Evolutionary conservation across 371 early-diverging fungal species (phyloP).

Genomic region (Encephalitozoon intestinalis): DNA sequence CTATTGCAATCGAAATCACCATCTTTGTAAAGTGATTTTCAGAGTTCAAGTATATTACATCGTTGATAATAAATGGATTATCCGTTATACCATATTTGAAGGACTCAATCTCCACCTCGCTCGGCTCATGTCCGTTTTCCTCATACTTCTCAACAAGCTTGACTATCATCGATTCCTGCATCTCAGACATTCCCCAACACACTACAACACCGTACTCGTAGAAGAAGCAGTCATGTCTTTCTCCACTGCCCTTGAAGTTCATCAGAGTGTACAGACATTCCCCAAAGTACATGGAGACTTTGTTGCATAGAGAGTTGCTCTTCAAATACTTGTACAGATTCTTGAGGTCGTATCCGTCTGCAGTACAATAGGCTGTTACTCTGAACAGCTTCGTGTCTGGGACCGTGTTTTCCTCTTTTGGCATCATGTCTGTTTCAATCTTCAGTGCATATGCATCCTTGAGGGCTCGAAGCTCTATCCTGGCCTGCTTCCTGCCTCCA

Average conservation of each 20-base stretch:
- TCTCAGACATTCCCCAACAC: constrained; percentile 59
- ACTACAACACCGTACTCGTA: constrained; percentile 60
- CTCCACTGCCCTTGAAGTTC: constrained; percentile 17
- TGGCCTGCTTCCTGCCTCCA: constrained; percentile 43
- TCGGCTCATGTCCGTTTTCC: constrained; percentile 49
- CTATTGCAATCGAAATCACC: constrained; percentile 61
- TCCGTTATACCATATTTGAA: constrained; percentile 60
- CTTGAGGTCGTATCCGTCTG: constrained; percentile 58
- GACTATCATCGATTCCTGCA: constrained; percentile 48
- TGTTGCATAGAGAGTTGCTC: constrained; percentile 41
- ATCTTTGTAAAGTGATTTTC: constrained; percentile 60
- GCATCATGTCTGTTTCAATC: constrained; percentile 32
- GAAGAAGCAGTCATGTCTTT: constrained; percentile 53
- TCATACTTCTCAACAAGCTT: constrained; percentile 54
- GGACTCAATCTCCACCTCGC: constrained; percentile 56
- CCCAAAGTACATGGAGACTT: constrained; percentile 59
- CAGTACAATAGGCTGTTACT: constrained; percentile 60
- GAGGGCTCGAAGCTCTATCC: constrained; percentile 54
- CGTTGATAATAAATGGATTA: constrained; percentile 59
- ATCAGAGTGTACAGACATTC: constrained; percentile 58
- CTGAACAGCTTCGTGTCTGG: constrained; percentile 51
- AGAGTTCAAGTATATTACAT: constrained; percentile 59
- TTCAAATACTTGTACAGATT: constrained; percentile 53
- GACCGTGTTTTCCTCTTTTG: constrained; percentile 24
- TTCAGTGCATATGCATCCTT: constrained; percentile 58